Base-by-base conservation (phyloP, 441 rosid genomes). In the Adansonia grandidieri region DNA sequence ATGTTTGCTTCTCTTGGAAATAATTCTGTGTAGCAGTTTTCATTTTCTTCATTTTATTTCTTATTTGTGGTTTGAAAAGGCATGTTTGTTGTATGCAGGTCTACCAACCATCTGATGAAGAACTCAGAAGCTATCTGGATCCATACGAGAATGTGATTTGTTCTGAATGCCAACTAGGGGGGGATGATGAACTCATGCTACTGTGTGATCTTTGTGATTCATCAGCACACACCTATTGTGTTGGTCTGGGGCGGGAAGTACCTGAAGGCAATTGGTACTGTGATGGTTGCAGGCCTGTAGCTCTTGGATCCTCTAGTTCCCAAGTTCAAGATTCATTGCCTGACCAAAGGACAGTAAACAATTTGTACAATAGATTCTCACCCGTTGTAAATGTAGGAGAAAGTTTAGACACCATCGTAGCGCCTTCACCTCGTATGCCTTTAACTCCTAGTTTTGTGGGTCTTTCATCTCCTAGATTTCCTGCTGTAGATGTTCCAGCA, bases 231-330 rank as follows among this genome's bases (percentile, higher is more conserved):
- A 93, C 99, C 22, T 97, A 86, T 82, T 97, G 99, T 54, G 99
- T 93, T 53, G 99, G 99, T 77, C 97, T 95, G 1, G 98, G 98
- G 71, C 80, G 85, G 82, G 96, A 93, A 85, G 99, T 97, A 6
- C 99, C 99, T 8, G 98, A 91, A 77, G 99, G 98, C 69, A 95
- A 95, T 88, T 97, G 99, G 99, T 97, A 97, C 78, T 97, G 99
- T 77, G 91, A 97, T 56, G 98, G 86, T 78, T 97, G 99, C 78
- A 89, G 92, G 78, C 98, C 92, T n/a, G 91, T 82, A 78, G 97
- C 96, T 72, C 87, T 88, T 44, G 99, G 91, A 78, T 89, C 97
- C 66, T 86, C 92, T 71, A 91, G 92, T 81, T 82, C 93, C 80
- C 93, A 81, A 48, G 67, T 87, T 53, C 94, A 84, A 58, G 88